Evolutionary conservation across 192 early-diverging fungal species (phyloP).

Genomic region (Coemansia sp.): DNA sequence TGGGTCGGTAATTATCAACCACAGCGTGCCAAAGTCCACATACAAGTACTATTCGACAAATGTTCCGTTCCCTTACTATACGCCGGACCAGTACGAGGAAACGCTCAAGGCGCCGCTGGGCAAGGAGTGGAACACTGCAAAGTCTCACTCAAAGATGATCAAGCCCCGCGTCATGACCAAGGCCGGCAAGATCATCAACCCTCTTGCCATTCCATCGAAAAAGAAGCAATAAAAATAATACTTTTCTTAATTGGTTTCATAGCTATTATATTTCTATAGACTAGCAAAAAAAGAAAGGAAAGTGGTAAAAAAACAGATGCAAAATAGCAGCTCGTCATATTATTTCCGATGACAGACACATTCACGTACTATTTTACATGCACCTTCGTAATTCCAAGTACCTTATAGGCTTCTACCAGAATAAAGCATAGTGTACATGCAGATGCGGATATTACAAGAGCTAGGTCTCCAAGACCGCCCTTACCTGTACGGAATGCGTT

Average conservation of each 20-base stretch:
- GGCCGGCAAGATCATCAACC: slow-evolving; percentile 84
- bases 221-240: slow-evolving; percentile 28
- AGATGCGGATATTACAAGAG: too few species aligned
- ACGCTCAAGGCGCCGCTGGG: slow-evolving; percentile 83
- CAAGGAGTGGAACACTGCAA: slow-evolving; percentile 91
- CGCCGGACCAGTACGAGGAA: slow-evolving; percentile 84
- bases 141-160: slow-evolving; percentile 67
- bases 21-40: slow-evolving; percentile 72
- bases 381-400: too few species aligned
- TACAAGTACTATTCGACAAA: slow-evolving; percentile 67
- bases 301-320: too few species aligned
- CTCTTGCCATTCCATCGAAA: slow-evolving; percentile 67
- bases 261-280: neutral
- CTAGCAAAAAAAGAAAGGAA: neutral
- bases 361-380: too few species aligned
- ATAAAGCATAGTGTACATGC: too few species aligned
- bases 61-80: slow-evolving; percentile 84
- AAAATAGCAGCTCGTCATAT: neutral
- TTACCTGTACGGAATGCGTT: neutral
- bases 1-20: slow-evolving; percentile 85
- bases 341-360: too few species aligned
- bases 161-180: slow-evolving; percentile 81
- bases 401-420: too few species aligned
- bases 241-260: too few species aligned
- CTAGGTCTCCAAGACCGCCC: too few species aligned